Evolutionary conservation across 2,329 filamentous ascomycete genomes (phyloP).

Genomic region (Monilinia polystroma): DNA sequence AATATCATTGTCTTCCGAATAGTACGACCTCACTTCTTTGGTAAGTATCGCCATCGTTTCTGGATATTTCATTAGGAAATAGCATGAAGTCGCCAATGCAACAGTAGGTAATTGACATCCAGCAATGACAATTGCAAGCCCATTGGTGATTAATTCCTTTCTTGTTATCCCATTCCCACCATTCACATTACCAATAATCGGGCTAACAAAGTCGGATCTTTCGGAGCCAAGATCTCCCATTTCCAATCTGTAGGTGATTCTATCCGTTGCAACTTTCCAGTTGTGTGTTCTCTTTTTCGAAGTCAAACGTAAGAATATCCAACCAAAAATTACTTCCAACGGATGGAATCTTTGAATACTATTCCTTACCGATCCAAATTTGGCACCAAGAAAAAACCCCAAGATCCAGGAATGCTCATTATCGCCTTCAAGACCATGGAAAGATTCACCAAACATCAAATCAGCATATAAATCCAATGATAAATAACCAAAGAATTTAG

Average conservation of each 20-base stretch:
- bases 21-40: slow-evolving; percentile 44
- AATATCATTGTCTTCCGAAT: slow-evolving; percentile 44
- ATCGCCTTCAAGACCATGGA: slow-evolving; percentile 39
- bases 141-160: slow-evolving; percentile 24
- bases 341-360: slow-evolving; percentile 28
- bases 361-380: slow-evolving; percentile 29
- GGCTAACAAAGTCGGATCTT: slow-evolving; percentile 41
- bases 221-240: slow-evolving; percentile 28
- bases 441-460: slow-evolving; percentile 46
- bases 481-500: slow-evolving; percentile 40
- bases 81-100: slow-evolving; percentile 25
- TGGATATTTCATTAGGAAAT: slow-evolving; percentile 39
- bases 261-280: slow-evolving; percentile 28
- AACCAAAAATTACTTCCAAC: slow-evolving; percentile 10
- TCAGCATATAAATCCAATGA: slow-evolving; percentile 45
- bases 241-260: slow-evolving; percentile 26
- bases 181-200: slow-evolving; percentile 30
- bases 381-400: slow-evolving; percentile 34
- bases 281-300: slow-evolving; percentile 22
- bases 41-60: slow-evolving; percentile 38
- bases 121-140: slow-evolving; percentile 24
- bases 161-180: slow-evolving; percentile 24
- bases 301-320: slow-evolving; percentile 20
- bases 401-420: slow-evolving; percentile 36
- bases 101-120: slow-evolving; percentile 26